Conservation (phyloP, 306 rosid species). For the Betula pendula region DNA sequence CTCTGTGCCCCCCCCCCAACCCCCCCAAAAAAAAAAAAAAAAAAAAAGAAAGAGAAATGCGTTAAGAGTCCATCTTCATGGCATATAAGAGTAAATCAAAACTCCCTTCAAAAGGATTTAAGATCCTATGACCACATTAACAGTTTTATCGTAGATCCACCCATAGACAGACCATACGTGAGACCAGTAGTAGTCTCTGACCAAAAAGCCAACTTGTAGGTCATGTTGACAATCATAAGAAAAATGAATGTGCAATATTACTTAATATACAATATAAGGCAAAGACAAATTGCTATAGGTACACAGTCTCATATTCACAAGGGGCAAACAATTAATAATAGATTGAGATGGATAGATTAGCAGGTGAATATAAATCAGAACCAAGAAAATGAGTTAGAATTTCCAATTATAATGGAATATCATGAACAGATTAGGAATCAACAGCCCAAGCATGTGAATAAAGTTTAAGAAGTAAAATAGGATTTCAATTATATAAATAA, state of each 20-base stretch:
- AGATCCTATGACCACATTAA: background rate
- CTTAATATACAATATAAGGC: background rate
- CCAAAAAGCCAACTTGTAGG: background rate
- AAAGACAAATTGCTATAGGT: background rate
- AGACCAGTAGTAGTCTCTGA: background rate
- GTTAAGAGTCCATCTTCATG: slow-evolving; percentile 12
- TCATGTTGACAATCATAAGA: background rate
- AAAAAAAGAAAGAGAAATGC: background rate
- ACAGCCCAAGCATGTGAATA: background rate
- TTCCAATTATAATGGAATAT: background rate
- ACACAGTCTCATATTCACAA: background rate
- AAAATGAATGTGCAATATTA: background rate
- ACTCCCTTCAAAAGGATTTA: background rate
- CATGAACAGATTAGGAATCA: background rate
- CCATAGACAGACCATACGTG: background rate
- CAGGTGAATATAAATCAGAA: background rate
- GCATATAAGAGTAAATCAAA: slow-evolving; percentile 22
- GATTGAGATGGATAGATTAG: background rate
- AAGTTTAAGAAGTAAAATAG: background rate
- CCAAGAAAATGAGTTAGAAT: background rate
- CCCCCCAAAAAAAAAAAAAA: background rate
- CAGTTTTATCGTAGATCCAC: background rate
- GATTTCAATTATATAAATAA: background rate
- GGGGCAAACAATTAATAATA: background rate
- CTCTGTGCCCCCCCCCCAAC: slow-evolving; percentile 38